Conservation (phyloP, 768 basidiomycete species). For the Tricholoma bakamatsutake region DNA sequence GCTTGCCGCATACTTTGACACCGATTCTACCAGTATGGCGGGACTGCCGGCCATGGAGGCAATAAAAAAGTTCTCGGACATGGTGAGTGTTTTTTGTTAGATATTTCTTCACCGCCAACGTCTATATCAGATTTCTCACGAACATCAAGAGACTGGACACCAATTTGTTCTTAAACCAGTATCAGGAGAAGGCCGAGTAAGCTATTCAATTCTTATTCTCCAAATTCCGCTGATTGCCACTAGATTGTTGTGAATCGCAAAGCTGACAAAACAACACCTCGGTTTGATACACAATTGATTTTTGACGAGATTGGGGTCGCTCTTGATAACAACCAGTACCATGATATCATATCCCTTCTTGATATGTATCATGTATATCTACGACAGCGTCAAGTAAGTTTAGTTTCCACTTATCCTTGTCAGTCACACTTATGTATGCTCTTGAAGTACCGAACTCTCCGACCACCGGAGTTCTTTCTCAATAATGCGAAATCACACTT, state of each 20-base stretch:
- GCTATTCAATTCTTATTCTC: constrained; percentile 17
- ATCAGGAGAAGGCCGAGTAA: constrained; percentile 86
- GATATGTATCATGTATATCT: constrained; percentile 97
- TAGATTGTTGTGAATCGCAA: constrained; percentile 82
- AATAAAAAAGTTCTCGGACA: constrained; percentile 63
- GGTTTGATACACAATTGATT: constrained; percentile 79
- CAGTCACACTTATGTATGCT: constrained; percentile 8
- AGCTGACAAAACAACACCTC: constrained; percentile 66
- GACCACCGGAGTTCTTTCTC: constrained; percentile 53
- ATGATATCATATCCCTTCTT: constrained; percentile 85
- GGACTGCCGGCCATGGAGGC: constrained; percentile 61
- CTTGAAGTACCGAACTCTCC: constrained; percentile 74
- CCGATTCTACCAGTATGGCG: constrained; percentile 78
- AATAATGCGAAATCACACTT: constrained; percentile 67
- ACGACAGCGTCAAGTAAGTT: constrained; percentile 67
- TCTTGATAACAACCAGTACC: constrained; percentile 91
- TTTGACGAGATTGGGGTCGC: constrained; percentile 93
- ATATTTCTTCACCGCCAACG: neutral
- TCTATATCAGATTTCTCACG: constrained; percentile 35
- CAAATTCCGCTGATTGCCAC: constrained; percentile 3
- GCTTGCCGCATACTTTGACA: constrained; percentile 91
- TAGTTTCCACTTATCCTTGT: neutral
- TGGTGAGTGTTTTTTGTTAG: constrained; percentile 39
- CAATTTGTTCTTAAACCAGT: constrained; percentile 96
- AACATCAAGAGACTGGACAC: constrained; percentile 53